phyloP scores from a whole-genome alignment of 768 basidiomycete genomes.

The Cystofilobasidium ferigula region DNA sequence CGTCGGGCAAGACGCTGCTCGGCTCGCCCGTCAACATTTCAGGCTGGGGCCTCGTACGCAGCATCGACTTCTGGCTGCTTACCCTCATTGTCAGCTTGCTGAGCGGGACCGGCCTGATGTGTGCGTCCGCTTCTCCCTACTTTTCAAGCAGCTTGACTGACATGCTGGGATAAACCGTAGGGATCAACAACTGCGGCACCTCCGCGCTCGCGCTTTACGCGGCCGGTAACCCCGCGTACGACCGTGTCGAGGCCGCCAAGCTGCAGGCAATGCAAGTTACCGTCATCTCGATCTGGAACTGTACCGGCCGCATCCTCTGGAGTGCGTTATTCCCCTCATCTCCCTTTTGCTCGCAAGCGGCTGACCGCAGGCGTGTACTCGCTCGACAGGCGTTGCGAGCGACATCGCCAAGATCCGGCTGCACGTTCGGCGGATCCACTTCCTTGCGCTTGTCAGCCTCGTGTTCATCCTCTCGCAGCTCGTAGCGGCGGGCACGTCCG shows the following conservation, averaged over 20 bases:
- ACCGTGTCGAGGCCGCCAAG: conserved; percentile 54
- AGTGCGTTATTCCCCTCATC: neutral
- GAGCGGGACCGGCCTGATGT: conserved; percentile 66
- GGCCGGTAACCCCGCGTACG: conserved; percentile 51
- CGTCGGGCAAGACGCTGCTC: conserved; percentile 3
- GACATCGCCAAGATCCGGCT: conserved; percentile 34
- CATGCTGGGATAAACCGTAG: neutral
- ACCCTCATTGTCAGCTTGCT: conserved; percentile 45
- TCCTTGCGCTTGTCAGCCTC: conserved; percentile 51
- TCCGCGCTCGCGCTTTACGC: conserved; percentile 61
- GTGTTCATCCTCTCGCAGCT: conserved; percentile 66
- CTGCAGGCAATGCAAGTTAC: conserved; percentile 83
- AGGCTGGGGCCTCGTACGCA: conserved; percentile 47
- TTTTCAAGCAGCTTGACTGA: conserved; percentile 2
- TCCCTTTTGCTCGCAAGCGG: conserved; percentile 39
- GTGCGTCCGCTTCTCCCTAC: conserved; percentile 39
- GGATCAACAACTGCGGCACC: conserved; percentile 71
- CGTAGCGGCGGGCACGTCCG: conserved; percentile 47
- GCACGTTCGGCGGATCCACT: conserved; percentile 28
- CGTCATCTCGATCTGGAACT: conserved; percentile 68
- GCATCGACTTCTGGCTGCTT: conserved; percentile 56
- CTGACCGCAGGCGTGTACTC: neutral
- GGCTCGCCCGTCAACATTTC: conserved; percentile 28
- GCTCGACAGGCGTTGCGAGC: conserved; percentile 29
- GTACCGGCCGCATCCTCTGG: conserved; percentile 61